Evolutionary conservation across 768 basidiomycete species (phyloP).

Genomic region (Tulasnella sp.): DNA sequence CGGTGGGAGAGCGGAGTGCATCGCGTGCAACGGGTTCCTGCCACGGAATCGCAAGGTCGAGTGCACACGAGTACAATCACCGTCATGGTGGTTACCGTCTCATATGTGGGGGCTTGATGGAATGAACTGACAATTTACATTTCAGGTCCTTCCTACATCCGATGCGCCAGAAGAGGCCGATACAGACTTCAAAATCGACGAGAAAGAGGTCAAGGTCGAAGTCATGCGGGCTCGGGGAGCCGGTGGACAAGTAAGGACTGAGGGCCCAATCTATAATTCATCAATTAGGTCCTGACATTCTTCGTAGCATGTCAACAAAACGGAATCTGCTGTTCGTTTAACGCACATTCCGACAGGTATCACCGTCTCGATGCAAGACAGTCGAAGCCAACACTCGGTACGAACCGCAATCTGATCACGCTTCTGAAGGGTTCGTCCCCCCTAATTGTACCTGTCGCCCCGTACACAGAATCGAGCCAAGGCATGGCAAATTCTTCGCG

Average conservation of each 20-base stretch:
- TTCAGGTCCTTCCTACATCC: conserved; percentile 73
- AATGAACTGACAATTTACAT: background rate
- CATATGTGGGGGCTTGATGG: background rate
- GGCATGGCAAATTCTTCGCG: conserved; percentile 84
- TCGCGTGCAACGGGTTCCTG: conserved; percentile 89
- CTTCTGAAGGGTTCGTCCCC: background rate
- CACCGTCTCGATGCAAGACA: conserved; percentile 97
- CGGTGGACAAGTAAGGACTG: conserved; percentile 76
- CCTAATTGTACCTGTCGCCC: background rate
- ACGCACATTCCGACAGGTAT: conserved; percentile 92
- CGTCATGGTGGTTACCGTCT: conserved; percentile 52
- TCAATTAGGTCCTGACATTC: background rate
- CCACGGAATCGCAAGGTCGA: conserved; percentile 81
- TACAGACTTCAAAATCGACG: conserved; percentile 64
- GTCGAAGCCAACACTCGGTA: conserved; percentile 75
- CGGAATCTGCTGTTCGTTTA: conserved; percentile 93
- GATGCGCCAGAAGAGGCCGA: conserved; percentile 61
- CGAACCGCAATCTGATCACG: background rate
- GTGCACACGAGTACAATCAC: conserved; percentile 91
- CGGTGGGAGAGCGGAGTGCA: conserved; percentile 95
- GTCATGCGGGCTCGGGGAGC: conserved; percentile 97
- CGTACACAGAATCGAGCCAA: conserved; percentile 73
- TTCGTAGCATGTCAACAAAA: conserved; percentile 90
- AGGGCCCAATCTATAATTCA: background rate
- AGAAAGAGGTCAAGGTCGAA: conserved; percentile 80